Percentiles rank a stretch among this genome's conserved stretches.
These are phyloP conservation scores for Ilex asprella DNA, from an alignment of 257 asterid species.

Conservation along the genomic window DNA sequence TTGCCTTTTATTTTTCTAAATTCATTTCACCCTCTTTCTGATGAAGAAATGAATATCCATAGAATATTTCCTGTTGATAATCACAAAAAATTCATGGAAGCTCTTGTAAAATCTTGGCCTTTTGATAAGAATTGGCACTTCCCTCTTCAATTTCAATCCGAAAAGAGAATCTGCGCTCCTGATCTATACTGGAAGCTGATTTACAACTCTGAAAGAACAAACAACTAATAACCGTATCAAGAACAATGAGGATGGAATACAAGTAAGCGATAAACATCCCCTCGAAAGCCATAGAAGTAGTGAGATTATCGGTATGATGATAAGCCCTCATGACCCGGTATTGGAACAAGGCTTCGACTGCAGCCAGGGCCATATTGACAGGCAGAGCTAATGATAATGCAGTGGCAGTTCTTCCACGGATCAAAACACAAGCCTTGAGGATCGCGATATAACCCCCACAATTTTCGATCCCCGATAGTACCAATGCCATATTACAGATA, in stretches of 20 bases:
- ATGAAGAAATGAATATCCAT: not conserved
- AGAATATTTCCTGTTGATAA: not conserved
- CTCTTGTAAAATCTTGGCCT: constrained; percentile 23
- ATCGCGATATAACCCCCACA: constrained; percentile 40
- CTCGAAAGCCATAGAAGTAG: constrained; percentile 32
- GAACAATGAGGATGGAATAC: constrained; percentile 38
- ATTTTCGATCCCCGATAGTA: constrained; percentile 41
- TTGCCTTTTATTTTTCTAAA: not conserved
- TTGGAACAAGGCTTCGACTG: constrained; percentile 54
- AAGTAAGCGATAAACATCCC: constrained; percentile 46
- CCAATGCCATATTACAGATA: constrained; percentile 41
- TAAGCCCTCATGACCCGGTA: constrained; percentile 39
- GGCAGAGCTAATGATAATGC: constrained; percentile 50
- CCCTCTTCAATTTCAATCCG: constrained; percentile 23
- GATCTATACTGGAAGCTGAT: constrained; percentile 15
- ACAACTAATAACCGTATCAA: constrained; percentile 42
- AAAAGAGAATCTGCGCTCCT: constrained; percentile 11
- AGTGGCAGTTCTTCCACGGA: constrained; percentile 42
- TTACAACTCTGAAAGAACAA: constrained; percentile 40
- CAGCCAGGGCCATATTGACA: constrained; percentile 36
- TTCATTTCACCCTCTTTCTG: not conserved
- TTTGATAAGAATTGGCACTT: constrained; percentile 10
- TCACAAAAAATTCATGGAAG: constrained; percentile 11
- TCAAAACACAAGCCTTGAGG: constrained; percentile 36
- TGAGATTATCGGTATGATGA: constrained; percentile 4